phyloP scores from a whole-genome alignment of 108 stramenopile genomes.

The Fragilariopsis cylindrus region DNA sequence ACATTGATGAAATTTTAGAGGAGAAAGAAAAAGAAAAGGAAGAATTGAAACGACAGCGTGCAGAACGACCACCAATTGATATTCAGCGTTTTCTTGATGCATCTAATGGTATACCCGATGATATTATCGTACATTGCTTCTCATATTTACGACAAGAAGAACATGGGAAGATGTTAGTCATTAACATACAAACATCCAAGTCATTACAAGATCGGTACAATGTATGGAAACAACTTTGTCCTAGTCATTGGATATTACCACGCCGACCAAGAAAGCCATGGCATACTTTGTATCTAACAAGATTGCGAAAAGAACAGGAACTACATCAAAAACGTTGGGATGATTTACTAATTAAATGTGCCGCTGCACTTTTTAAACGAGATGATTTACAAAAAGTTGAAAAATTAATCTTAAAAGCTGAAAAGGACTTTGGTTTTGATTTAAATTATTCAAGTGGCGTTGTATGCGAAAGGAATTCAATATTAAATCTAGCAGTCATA shows the following conservation, averaged over 20 bases:
- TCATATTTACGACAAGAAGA: conserved; percentile 51
- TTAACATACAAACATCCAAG: conserved; percentile 43
- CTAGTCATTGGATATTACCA: conserved; percentile 71
- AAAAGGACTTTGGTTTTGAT: conserved; percentile 63
- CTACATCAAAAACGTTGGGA: conserved; percentile 64
- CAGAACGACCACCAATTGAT: conserved; percentile 48
- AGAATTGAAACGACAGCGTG: conserved; percentile 11
- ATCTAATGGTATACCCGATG: conserved; percentile 64
- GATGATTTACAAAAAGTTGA: conserved; percentile 69
- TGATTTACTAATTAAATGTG: conserved; percentile 58
- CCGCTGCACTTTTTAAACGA: conserved; percentile 51
- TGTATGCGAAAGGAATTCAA: conserved; percentile 78
- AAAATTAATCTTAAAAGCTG: conserved; percentile 59
- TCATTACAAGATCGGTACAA: conserved; percentile 52
- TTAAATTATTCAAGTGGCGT: conserved; percentile 76
- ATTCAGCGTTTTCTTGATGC: conserved; percentile 64
- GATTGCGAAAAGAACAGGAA: conserved; percentile 51
- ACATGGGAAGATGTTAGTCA: conserved; percentile 54
- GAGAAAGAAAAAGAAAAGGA: conserved; percentile 44
- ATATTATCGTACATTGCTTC: conserved; percentile 58
- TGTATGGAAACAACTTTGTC: conserved; percentile 68
- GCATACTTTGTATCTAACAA: conserved; percentile 69
- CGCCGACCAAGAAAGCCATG: conserved; percentile 79
- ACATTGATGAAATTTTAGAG: conserved; percentile 72
- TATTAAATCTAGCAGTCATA: conserved; percentile 81